These are phyloP conservation scores for Candida dubliniensis DNA, from an alignment of 1,139 yeast genomes.

Conservation along the genomic window DNA sequence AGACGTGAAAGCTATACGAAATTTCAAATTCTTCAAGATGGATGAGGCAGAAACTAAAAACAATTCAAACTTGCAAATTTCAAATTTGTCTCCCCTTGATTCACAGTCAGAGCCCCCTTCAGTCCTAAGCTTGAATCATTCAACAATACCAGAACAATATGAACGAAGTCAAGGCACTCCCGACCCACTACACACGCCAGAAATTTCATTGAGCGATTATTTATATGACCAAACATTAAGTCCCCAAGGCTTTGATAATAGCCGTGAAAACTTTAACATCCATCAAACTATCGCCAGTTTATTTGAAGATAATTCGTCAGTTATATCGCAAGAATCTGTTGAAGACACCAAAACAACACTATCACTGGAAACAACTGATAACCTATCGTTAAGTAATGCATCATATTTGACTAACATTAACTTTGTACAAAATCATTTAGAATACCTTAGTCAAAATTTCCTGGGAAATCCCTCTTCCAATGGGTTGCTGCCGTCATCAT, in stretches of 20 bases:
- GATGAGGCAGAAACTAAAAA: too few species aligned
- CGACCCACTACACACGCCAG: neutral
- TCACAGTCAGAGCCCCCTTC: neutral
- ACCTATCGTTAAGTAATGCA: slow-evolving; percentile 11
- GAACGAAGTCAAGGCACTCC: neutral
- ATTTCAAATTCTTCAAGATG: too few species aligned
- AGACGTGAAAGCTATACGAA: too few species aligned
- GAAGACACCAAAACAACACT: slow-evolving; percentile 6
- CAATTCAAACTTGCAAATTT: neutral
- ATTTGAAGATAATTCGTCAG: slow-evolving; percentile 10
- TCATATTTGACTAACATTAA: slow-evolving; percentile 31
- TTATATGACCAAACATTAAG: neutral
- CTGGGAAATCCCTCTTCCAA: slow-evolving; percentile 9
- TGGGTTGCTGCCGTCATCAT: slow-evolving; percentile 7
- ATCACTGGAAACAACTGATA: slow-evolving; percentile 13
- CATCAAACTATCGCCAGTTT: slow-evolving; percentile 12
- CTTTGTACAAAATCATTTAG: slow-evolving; percentile 24
- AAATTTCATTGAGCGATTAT: neutral
- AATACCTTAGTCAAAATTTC: slow-evolving; percentile 21
- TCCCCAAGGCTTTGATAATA: neutral
- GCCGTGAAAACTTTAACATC: slow-evolving; percentile 5
- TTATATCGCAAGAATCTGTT: slow-evolving; percentile 5
- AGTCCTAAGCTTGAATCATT: neutral
- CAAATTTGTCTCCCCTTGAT: neutral
- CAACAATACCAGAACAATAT: neutral